A percentile compares a stretch with the other conserved stretches of the same genome.
Conservation (phyloP, 129 eudicot species). For the Flaveria linearis region DNA sequence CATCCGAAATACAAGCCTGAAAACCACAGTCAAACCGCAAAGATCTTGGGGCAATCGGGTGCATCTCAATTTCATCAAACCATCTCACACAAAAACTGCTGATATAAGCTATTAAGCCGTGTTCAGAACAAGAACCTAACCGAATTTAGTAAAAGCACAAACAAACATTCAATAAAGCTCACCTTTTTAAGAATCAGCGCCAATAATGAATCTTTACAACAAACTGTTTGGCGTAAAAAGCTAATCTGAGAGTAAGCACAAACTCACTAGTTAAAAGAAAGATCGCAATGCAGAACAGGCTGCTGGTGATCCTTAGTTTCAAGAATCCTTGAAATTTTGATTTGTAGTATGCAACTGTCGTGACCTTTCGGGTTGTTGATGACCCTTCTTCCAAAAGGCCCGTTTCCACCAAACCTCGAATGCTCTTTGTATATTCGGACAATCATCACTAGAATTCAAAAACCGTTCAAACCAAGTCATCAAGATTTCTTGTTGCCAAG, state of each 20-base stretch:
- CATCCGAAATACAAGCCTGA: not conserved
- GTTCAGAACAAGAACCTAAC: not conserved
- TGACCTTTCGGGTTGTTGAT: conserved; percentile 40
- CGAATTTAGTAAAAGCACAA: not conserved
- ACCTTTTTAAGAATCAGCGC: conserved; percentile 16
- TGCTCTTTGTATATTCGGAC: conserved; percentile 90
- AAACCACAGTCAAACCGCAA: not conserved
- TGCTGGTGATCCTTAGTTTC: conserved; percentile 21
- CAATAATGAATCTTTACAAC: conserved; percentile 32
- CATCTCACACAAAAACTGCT: conserved; percentile 16
- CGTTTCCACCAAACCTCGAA: conserved; percentile 98
- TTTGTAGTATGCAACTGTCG: conserved; percentile 42
- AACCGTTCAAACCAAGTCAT: conserved; percentile 91
- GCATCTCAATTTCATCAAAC: not conserved
- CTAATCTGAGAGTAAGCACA: conserved; percentile 23
- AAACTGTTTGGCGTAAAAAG: conserved; percentile 26
- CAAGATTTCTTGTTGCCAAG: conserved; percentile 85
- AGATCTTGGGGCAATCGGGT: not conserved
- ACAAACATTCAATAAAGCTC: conserved; percentile 19
- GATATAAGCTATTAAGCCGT: not conserved
- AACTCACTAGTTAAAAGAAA: conserved; percentile 20
- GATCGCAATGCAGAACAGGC: conserved; percentile 12
- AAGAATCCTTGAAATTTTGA: conserved; percentile 45
- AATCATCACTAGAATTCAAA: conserved; percentile 78
- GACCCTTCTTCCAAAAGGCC: conserved; percentile 64